Evolutionary conservation across 2,329 filamentous ascomycete genomes (phyloP), one percentile per base, ranked within the genome.

Genomic region (Fusarium verrucosum): DNA sequence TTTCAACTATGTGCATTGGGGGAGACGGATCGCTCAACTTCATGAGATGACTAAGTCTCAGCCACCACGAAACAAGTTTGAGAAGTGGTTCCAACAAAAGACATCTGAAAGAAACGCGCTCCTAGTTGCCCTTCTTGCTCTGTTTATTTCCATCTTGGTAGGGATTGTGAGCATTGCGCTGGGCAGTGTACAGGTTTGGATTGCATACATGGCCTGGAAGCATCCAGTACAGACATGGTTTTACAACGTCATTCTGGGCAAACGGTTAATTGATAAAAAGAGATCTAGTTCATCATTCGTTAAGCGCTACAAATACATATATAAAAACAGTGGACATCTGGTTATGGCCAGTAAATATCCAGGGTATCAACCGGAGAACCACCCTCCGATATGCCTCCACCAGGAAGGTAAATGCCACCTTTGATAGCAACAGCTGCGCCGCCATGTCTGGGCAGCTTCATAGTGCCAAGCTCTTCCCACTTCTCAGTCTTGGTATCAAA

Each of bases 361-460:
- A 66, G 37, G 9, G 50, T 45, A 13, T 58, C 47, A 8, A 68
- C 59, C 9, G 64, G 59, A n/a, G 54, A 43, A 25, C 63, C 69
- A 4, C 65, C 68, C 37, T 68, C 49, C 2, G 20, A 16, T n/a
- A 51, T 55, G 7, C 75, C 76, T 32, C 77, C 76, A 4, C 77
- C 77, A 3, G 77, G 76, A 26, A 78, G 68, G 53, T 75, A 77
- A 2, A 79, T 64, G 6, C 49, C 65, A 2, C 58, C 62, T 1
- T 65, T 69, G 4, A 75, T 50, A 2, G 66, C 67, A 4, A 69
- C 75, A 10, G 73, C 76, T 3, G 66, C 54, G 2, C 73, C 76
- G 1, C 75, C 76, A 52, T 79, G 76, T 20, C 76, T 62, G 5
- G 77, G 77, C n/a, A 74, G 10, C 2, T 50, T 43, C 76, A 78